phyloP scores from a whole-genome alignment of 495 filamentous ascomycete genomes.

The Trichodelitschia bisporula region DNA sequence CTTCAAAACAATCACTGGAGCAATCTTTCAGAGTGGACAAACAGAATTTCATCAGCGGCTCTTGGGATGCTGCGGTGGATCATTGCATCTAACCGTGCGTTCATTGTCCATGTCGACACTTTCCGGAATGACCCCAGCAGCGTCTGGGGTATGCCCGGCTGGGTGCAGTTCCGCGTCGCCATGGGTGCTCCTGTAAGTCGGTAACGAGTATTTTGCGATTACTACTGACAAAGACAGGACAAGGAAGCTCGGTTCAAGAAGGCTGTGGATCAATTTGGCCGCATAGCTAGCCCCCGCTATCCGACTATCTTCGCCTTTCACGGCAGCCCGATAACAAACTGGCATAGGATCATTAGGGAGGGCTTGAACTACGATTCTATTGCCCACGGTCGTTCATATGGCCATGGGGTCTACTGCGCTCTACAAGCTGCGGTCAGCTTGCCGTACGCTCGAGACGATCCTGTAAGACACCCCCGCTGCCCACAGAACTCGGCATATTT shows the following conservation, averaged over 20 bases:
- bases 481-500: background rate
- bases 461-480: no score
- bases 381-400: conserved; percentile 41
- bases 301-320: conserved; percentile 71
- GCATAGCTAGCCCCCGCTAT: conserved; percentile 18
- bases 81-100: conserved; percentile 73
- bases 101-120: conserved; percentile 43
- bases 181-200: conserved; percentile 44
- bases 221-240: no score
- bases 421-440: conserved; percentile 28
- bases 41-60: conserved; percentile 38
- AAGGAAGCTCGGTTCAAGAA: conserved; percentile 64
- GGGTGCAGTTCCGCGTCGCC: conserved; percentile 64
- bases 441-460: conserved; percentile 22
- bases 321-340: conserved; percentile 52
- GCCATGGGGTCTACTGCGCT: conserved; percentile 67
- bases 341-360: conserved; percentile 74
- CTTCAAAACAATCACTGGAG: conserved; percentile 18
- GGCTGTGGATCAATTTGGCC: conserved; percentile 26
- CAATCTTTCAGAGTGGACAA: conserved; percentile 32
- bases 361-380: conserved; percentile 48
- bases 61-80: conserved; percentile 64
- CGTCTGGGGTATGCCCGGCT: conserved; percentile 44
- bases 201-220: no score
- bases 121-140: conserved; percentile 23